These are phyloP conservation scores for Neonectria punicea DNA, from an alignment of 2,329 filamentous ascomycete species.

Conservation along the genomic window DNA sequence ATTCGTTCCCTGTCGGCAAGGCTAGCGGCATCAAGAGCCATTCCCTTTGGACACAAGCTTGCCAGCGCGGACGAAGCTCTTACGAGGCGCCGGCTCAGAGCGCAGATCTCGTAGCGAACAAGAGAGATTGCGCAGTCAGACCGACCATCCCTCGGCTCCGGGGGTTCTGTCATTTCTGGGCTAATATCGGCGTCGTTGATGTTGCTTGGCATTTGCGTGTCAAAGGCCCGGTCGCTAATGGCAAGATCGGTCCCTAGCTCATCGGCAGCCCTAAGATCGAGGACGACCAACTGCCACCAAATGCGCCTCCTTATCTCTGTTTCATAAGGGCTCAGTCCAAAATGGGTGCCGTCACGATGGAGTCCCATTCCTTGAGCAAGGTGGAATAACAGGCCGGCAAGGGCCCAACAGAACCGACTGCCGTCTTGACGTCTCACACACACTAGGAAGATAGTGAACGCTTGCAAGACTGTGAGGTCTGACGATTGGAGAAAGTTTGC, in stretches of 20 bases:
- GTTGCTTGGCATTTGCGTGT: conserved; percentile 61
- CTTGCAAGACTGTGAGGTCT: conserved; percentile 67
- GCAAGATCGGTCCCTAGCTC: conserved; percentile 61
- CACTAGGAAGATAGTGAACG: conserved; percentile 65
- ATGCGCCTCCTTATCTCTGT: conserved; percentile 68
- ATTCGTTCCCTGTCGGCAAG: conserved; percentile 54
- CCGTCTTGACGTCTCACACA: conserved; percentile 59
- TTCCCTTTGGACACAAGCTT: conserved; percentile 44
- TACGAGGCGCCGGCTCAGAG: conserved; percentile 50
- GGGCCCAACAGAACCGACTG: conserved; percentile 68
- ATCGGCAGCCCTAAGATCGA: conserved; percentile 67
- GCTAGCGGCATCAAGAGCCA: conserved; percentile 36
- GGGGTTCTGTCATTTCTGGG: conserved; percentile 58
- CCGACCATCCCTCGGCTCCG: conserved; percentile 58
- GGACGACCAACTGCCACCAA: conserved; percentile 69
- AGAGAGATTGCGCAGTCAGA: conserved; percentile 62
- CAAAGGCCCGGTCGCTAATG: conserved; percentile 54
- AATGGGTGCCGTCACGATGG: conserved; percentile 63
- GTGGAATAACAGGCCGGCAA: conserved; percentile 67
- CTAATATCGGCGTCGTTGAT: conserved; percentile 61
- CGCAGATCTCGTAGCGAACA: conserved; percentile 64
- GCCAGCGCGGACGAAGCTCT: conserved; percentile 48
- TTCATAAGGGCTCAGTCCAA: conserved; percentile 67
- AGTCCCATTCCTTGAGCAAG: conserved; percentile 70
- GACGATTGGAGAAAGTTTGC: conserved; percentile 68